Evolutionary conservation across 768 basidiomycete species (phyloP), one percentile per base, ranked within the genome.

Genomic region (Boletus bicolor): DNA sequence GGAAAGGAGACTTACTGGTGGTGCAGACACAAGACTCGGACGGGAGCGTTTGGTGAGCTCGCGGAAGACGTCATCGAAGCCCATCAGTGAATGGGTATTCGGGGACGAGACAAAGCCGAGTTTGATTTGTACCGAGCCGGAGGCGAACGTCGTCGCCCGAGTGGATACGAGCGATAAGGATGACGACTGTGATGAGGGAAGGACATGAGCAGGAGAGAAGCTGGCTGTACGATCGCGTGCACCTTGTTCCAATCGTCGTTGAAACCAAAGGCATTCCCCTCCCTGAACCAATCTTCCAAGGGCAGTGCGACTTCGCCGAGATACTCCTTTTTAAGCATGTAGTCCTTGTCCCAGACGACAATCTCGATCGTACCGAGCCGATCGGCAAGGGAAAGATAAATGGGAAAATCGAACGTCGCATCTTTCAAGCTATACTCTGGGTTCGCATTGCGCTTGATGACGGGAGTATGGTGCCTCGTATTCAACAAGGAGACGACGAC

Each of bases 331-430:
- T 79, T 82, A 54, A 74, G 55, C 64, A 93, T 69, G 61, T 91
- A 76, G 71, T 98, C 95, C 75, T 88, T 93, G 72, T 95, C 94
- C 95, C 96, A 99, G 0, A 94, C 79, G 12, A 97, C 86, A 35
- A 93, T 76, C 71, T 98, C 94, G 42, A 98, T 63, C 2, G 80
- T 83, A 35, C 89, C 87, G 5, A 91, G 78, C 44, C 77, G 76
- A 61, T 89, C 87, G 0, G 86, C 85, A 28, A 89, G 79, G 15
- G 86, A 88, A 17, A 88, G 77, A 62, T 89, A 91, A 17, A 97
- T 78, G 0, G 93, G 89, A 62, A 95, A 92, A 55, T 96, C 91
- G 68, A 94, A 98, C 0, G 92, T 94, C 11, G 91, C 86, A 62
- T 89, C 84, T 57, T 84, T 84, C 11, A 85, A 58, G 0, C 75